Evolutionary conservation across 108 stramenopile genomes (phyloP).

Genomic region (Schizochytrium sp.): DNA sequence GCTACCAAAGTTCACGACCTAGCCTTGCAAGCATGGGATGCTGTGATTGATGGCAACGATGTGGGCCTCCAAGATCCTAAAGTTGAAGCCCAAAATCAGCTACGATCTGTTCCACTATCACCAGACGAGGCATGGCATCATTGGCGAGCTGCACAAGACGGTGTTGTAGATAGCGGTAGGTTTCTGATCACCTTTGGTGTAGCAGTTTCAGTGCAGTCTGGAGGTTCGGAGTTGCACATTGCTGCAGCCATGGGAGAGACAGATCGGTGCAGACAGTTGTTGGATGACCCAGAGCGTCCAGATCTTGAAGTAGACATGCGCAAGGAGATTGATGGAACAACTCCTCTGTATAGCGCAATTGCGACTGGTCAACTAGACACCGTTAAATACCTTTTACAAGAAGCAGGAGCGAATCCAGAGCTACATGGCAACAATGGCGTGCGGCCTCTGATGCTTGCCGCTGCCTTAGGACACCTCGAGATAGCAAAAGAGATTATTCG

Average conservation of each 20-base stretch:
- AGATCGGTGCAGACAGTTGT: not conserved
- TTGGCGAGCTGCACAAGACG: constrained; percentile 36
- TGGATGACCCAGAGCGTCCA: constrained; percentile 3
- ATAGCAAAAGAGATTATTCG: not conserved
- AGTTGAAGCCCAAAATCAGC: not conserved
- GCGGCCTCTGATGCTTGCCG: constrained; percentile 5
- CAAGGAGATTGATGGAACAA: constrained; percentile 34
- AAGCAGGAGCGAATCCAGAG: constrained; percentile 5
- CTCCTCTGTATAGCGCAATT: constrained; percentile 35
- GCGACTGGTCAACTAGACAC: not conserved
- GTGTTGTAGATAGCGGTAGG: constrained; percentile 30
- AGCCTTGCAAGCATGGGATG: constrained; percentile 26
- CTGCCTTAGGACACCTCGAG: constrained; percentile 12
- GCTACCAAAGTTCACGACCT: constrained; percentile 6
- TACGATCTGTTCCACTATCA: not conserved
- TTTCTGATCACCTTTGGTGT: constrained; percentile 48
- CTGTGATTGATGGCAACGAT: not conserved
- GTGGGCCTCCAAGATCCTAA: constrained; percentile 38
- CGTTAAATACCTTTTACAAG: not conserved
- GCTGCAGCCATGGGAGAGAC: constrained; percentile 15
- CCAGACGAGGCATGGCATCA: constrained; percentile 58
- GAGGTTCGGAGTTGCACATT: constrained; percentile 46
- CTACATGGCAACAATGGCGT: not conserved
- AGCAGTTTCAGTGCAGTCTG: not conserved
- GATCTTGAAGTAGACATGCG: constrained; percentile 4